A percentile compares a stretch with the other conserved stretches of the same genome.
Conservation (phyloP, 768 basidiomycete species). For the Boletus pseudopeckii region DNA sequence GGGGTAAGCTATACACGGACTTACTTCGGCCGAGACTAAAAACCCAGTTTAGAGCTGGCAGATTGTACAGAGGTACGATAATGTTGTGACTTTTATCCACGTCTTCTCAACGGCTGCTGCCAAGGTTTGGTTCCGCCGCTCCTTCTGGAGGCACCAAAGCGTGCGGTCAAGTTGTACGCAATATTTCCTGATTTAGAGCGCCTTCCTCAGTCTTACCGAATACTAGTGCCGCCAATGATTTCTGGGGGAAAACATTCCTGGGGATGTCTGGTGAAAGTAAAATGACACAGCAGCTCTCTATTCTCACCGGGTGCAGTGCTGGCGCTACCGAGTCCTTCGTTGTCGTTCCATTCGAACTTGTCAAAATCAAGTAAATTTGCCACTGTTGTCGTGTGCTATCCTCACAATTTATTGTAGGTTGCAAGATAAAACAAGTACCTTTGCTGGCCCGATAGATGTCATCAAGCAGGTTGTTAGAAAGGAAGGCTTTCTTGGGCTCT, state of each 20-base stretch:
- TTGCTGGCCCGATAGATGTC: slow-evolving; percentile 89
- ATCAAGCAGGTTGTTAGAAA: slow-evolving; percentile 73
- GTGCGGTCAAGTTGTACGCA: slow-evolving; percentile 90
- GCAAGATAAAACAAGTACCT: slow-evolving; percentile 91
- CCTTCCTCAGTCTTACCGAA: neutral
- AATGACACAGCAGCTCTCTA: slow-evolving; percentile 87
- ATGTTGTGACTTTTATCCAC: neutral
- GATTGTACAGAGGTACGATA: slow-evolving; percentile 78
- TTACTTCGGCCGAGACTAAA: neutral
- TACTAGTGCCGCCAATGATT: slow-evolving; percentile 79
- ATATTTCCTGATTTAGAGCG: neutral
- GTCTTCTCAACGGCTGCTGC: neutral
- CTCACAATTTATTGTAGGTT: slow-evolving; percentile 43
- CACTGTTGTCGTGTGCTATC: slow-evolving; percentile 20
- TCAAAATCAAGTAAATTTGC: slow-evolving; percentile 69
- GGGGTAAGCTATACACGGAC: slow-evolving; percentile 55
- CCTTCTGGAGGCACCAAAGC: slow-evolving; percentile 94
- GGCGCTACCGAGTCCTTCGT: slow-evolving; percentile 96
- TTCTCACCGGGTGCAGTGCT: slow-evolving; percentile 88
- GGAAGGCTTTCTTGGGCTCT: slow-evolving; percentile 81
- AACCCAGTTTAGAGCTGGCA: slow-evolving; percentile 50
- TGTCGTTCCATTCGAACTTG: slow-evolving; percentile 95
- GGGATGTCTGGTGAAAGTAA: slow-evolving; percentile 61
- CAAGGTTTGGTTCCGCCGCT: slow-evolving; percentile 91
- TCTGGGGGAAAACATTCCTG: slow-evolving; percentile 86